Evolutionary conservation across 2,329 filamentous ascomycete genomes (phyloP).

Genomic region (Exophiala aquamarina): DNA sequence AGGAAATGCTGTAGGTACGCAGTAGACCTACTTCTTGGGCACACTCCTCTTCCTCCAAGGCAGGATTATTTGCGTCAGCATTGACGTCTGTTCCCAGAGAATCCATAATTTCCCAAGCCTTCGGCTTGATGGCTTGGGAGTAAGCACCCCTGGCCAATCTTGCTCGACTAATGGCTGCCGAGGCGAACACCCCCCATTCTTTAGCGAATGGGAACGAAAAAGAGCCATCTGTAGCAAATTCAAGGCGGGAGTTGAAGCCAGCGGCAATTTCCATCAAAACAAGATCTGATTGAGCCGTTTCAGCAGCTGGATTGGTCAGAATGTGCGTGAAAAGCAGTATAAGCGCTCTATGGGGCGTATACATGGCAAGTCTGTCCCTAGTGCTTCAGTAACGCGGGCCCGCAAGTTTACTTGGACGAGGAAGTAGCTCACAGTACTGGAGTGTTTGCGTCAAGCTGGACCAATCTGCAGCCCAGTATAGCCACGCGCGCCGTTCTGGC

Average conservation of each 20-base stretch:
- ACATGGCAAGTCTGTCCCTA: neutral
- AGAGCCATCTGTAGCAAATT: constrained; percentile 1
- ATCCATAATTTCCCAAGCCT: neutral
- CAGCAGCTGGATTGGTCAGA: neutral
- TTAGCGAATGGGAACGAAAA: neutral
- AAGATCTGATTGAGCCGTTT: constrained; percentile 1
- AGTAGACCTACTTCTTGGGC: too few species aligned
- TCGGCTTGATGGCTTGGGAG: neutral
- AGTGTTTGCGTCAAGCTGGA: constrained; percentile 2
- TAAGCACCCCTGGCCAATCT: neutral
- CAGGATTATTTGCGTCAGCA: too few species aligned
- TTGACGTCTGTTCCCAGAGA: neutral
- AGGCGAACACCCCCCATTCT: neutral
- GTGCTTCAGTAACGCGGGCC: neutral
- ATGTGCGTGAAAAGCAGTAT: constrained; percentile 4
- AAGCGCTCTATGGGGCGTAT: neutral
- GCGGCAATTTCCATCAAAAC: neutral
- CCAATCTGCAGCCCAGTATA: neutral
- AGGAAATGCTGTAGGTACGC: too few species aligned
- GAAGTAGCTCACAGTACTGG: constrained; percentile 3
- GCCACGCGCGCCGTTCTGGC: neutral
- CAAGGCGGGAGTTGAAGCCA: neutral
- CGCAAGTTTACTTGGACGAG: too few species aligned
- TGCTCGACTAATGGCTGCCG: neutral
- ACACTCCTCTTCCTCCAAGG: too few species aligned